Evolutionary conservation across 805 yeast genomes (phyloP), one percentile per base, ranked within the genome.

Genomic region (Candida adriatica): DNA sequence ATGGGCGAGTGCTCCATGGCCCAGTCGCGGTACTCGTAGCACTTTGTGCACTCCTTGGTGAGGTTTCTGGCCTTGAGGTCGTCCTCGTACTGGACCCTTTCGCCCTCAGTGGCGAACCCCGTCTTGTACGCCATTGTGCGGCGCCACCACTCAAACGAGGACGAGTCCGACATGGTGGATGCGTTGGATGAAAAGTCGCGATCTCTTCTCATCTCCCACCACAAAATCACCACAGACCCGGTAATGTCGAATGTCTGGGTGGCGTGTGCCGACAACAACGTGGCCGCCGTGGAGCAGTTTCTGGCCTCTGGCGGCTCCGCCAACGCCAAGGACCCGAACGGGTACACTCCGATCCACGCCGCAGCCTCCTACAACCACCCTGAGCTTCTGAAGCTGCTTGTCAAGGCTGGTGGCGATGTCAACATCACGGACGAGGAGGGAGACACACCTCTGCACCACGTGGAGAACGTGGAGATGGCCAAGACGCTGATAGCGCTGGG

Each of bases 311-410:
- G 79, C 0, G 64, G 62, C 41, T 66, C 77, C 3, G 73, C 96
- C 4, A 80, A 85, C 49, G 70, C 80, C 6, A 74, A 79, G 41
- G 99, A 92, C 55, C 82, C 84, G 1, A 85, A 88, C 48, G 99
- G 99, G 1, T 92, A 94, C 58, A 90, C 97, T 0, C 94, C 98
- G 6, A 69, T 92, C 9, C 99, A 92, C 55, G 99, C 99, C 1
- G 97, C 98, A 2, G 94, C 94, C 3, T 81, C 96, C 2, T 92
- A 92, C 56, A 90, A 90, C 7, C 88, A 90, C 52, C 46, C 59
- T 3, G 87, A 80, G 8, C 61, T 92, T 24, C 61, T 92, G 23
- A 55, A 60, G 35, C 71, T 68, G 41, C 62, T 86, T 27, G 55
- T 82, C 5, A 53, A 59, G 13, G 45, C 58, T 13, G 83, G 83